Conservation (phyloP, 148 eudicot species). For the Nyssa sinensis region DNA sequence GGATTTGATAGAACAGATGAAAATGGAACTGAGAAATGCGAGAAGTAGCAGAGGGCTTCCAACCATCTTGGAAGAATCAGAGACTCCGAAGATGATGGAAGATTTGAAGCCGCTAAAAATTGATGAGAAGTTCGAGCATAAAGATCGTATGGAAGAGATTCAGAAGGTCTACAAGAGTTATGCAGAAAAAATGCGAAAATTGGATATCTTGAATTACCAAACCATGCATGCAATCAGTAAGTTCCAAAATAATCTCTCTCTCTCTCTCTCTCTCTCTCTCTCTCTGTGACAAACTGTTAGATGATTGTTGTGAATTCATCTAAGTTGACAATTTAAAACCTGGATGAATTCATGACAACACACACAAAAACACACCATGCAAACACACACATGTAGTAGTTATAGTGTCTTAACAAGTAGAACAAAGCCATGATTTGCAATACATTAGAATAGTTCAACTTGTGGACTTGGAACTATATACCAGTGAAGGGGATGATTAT, state of each 20-base stretch:
- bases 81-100: slow-evolving; percentile 57
- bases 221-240: slow-evolving; percentile 87
- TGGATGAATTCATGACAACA: too few relatives aligned
- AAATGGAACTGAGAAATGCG: slow-evolving; percentile 61
- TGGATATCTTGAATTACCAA: slow-evolving; percentile 86
- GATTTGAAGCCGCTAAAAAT: slow-evolving; percentile 78
- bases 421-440: too few relatives aligned
- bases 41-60: slow-evolving; percentile 64
- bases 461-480: background rate
- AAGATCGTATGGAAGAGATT: slow-evolving; percentile 69
- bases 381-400: too few relatives aligned
- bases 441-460: background rate
- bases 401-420: too few relatives aligned
- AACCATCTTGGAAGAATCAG: slow-evolving; percentile 84
- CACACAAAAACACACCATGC: too few relatives aligned
- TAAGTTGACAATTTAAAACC: too few relatives aligned
- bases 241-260: slow-evolving; percentile 16
- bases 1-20: slow-evolving; percentile 67
- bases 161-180: slow-evolving; percentile 74
- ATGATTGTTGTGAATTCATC: too few relatives aligned
- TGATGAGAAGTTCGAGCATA: slow-evolving; percentile 62
- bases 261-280: too few relatives aligned
- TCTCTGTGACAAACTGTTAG: too few relatives aligned
- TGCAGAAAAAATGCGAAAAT: slow-evolving; percentile 73
- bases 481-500: background rate